Conservation (phyloP, 495 filamentous ascomycete species). For the Pyrenula massariospora region DNA sequence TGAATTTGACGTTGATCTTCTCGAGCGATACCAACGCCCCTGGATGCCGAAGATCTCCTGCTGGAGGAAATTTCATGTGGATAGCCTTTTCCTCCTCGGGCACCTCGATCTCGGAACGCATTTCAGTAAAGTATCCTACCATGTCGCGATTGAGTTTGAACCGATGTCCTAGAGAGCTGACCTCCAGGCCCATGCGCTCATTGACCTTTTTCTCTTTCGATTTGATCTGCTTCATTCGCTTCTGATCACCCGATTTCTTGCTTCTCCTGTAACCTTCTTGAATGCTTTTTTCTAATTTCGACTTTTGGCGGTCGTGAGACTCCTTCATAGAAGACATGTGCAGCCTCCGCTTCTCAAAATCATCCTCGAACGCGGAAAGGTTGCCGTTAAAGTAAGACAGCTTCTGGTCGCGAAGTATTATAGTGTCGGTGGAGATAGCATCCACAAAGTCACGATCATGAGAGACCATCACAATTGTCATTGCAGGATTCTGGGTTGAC, state of each 20-base stretch:
- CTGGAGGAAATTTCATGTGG: slow-evolving; percentile 42
- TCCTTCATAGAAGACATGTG: slow-evolving; percentile 65
- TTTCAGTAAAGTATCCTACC: slow-evolving; percentile 32
- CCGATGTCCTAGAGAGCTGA: slow-evolving; percentile 52
- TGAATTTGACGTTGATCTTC: slow-evolving; percentile 49
- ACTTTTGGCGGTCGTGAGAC: slow-evolving; percentile 61
- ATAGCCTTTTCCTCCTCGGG: slow-evolving; percentile 51
- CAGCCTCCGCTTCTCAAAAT: slow-evolving; percentile 51
- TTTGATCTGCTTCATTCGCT: slow-evolving; percentile 67
- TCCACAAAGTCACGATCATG: slow-evolving; percentile 70
- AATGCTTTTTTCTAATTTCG: slow-evolving; percentile 67
- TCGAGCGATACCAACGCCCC: slow-evolving; percentile 61
- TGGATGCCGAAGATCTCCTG: slow-evolving; percentile 60
- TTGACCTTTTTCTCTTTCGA: slow-evolving; percentile 72
- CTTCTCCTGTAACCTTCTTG: slow-evolving; percentile 55
- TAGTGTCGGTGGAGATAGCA: slow-evolving; percentile 60
- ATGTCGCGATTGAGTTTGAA: slow-evolving; percentile 74
- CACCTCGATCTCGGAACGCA: slow-evolving; percentile 56
- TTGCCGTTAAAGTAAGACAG: slow-evolving; percentile 61
- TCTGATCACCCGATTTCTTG: slow-evolving; percentile 63
- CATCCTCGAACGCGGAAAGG: slow-evolving; percentile 52
- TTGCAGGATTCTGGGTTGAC: slow-evolving; percentile 22
- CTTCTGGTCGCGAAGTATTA: slow-evolving; percentile 57
- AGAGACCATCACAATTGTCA: slow-evolving; percentile 60
- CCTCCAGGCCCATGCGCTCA: slow-evolving; percentile 63